Evolutionary conservation across 352 stramenopile species (phyloP).

Genomic region (Pythium oligandrum): DNA sequence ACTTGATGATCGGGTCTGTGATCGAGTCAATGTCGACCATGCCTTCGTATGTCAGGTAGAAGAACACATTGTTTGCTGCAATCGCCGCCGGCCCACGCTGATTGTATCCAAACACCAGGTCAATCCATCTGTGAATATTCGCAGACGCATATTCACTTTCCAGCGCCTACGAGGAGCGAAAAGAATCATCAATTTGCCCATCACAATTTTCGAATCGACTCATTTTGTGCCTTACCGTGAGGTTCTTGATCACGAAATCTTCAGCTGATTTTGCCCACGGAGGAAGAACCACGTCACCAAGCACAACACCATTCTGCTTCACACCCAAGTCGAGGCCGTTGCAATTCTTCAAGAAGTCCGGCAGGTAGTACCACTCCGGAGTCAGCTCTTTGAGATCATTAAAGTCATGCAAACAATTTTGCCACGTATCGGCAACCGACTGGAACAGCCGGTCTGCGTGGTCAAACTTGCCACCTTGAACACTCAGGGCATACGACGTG

Average conservation of each 20-base stretch:
- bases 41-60: slow-evolving; percentile 98
- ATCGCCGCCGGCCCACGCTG: slow-evolving; percentile 82
- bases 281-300: slow-evolving; percentile 95
- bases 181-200: slow-evolving; percentile 3
- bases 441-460: slow-evolving; percentile 92
- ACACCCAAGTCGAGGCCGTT: slow-evolving; percentile 82
- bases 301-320: slow-evolving; percentile 69
- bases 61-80: slow-evolving; percentile 96
- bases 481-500: slow-evolving; percentile 89
- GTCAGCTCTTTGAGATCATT: slow-evolving; percentile 93
- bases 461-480: slow-evolving; percentile 96
- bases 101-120: slow-evolving; percentile 75
- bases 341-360: slow-evolving; percentile 87
- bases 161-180: slow-evolving; percentile 37
- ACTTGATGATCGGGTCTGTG: slow-evolving; percentile 89
- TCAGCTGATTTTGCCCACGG: slow-evolving; percentile 79
- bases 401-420: slow-evolving; percentile 84
- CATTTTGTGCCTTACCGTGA: slow-evolving; percentile 31
- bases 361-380: slow-evolving; percentile 93
- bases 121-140: slow-evolving; percentile 88
- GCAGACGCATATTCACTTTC: slow-evolving; percentile 84
- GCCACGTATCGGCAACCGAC: slow-evolving; percentile 87
- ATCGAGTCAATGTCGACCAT: slow-evolving; percentile 97
- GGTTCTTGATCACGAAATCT: slow-evolving; percentile 85
- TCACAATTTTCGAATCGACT: slow-evolving; percentile 12